A percentile compares a stretch with the other conserved stretches of the same genome.
phyloP scores from a whole-genome alignment of 164 flowering plant genomes.

The Annona squamosa region DNA sequence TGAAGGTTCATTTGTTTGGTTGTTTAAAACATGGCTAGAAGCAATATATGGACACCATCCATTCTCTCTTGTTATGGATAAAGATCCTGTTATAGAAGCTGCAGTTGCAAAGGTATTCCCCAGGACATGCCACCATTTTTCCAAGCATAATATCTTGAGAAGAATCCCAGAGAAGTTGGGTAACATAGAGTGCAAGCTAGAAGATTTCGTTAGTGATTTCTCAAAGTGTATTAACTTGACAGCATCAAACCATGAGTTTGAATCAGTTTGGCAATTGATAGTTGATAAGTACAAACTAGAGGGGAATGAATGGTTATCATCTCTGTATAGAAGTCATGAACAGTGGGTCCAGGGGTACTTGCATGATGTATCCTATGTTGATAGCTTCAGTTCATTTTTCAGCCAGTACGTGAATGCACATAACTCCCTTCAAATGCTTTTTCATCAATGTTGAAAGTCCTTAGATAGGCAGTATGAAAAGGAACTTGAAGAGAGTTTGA shows the following conservation, averaged over 20 bases:
- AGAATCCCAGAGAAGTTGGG: conserved; percentile 51
- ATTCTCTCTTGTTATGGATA: conserved; percentile 40
- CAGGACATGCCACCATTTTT: conserved; percentile 40
- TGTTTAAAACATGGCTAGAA: conserved; percentile 54
- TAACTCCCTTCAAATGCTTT: conserved; percentile 38
- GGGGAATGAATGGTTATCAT: conserved; percentile 51
- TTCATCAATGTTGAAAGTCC: conserved; percentile 50
- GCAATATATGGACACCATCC: conserved; percentile 50
- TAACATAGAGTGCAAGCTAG: conserved; percentile 31
- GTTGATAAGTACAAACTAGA: conserved; percentile 46
- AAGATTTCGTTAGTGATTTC: conserved; percentile 43
- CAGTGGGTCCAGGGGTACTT: conserved; percentile 56
- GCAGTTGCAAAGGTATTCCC: conserved; percentile 51
- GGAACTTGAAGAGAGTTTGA: conserved; percentile 50
- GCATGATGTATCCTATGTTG: conserved; percentile 40
- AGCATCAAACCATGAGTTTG: conserved; percentile 63
- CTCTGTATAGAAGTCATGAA: conserved; percentile 39
- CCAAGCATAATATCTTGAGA: conserved; percentile 51
- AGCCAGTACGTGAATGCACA: conserved; percentile 60
- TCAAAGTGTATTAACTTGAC: conserved; percentile 51
- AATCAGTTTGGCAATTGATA: conserved; percentile 41
- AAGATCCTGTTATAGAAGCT: conserved; percentile 37
- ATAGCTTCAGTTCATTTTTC: conserved; percentile 38
- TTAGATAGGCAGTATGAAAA: conserved; percentile 36
- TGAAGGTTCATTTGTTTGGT: conserved; percentile 53